Base-by-base conservation (phyloP, 2,329 filamentous ascomycete genomes). In the Conoideocrella luteorostrata region DNA sequence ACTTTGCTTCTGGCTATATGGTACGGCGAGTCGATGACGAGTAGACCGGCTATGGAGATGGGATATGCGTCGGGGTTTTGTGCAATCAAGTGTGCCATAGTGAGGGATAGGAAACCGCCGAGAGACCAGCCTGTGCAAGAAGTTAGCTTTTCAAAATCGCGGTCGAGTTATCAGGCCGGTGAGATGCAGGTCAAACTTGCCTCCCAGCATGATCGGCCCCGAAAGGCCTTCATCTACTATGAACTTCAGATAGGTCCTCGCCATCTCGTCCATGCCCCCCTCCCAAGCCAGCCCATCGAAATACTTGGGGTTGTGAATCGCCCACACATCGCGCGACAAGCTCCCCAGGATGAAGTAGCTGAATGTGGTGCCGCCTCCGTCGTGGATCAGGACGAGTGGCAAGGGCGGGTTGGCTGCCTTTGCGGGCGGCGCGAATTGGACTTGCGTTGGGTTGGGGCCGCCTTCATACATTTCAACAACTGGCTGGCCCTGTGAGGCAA, bases 291-390 rank as follows among this genome's bases (percentile, higher is more conserved):
- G 43, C 9, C 50, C 54, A 3, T 51, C 50, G 15, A 51, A 59
- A 41, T 49, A 61, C 22, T 55, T 52, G 12, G 56, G 56, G 41
- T 60, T 55, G 45, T 60, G 57, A 29, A 61, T 49, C 23, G 56
- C 58, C 57, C 57, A 61, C 15, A 61, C 57, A 15, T 60, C 55
- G 35, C 58, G 56, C 15, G 52, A 45, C 37, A 61, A 34, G 38
- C 39, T 52, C 18, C 52, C 57, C 13, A 60, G 46, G 24, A 58
- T 44, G 38, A 57, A 58, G 44, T 60, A 60, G 32, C 53, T 51
- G 42, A 59, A 59, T 13, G 57, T 56, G 11, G 58, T 61, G 47
- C 58, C 58, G 41, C 58, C 56, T 22, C 58, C 58, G 33, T 61
- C 58, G 47, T 60, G 58, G 41, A 61, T 54, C 20, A 61, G 45